Percentiles rank a stretch among this genome's conserved stretches.
These are phyloP conservation scores for Combretum micranthum DNA, from an alignment of 345 rosid genomes.

Conservation along the genomic window DNA sequence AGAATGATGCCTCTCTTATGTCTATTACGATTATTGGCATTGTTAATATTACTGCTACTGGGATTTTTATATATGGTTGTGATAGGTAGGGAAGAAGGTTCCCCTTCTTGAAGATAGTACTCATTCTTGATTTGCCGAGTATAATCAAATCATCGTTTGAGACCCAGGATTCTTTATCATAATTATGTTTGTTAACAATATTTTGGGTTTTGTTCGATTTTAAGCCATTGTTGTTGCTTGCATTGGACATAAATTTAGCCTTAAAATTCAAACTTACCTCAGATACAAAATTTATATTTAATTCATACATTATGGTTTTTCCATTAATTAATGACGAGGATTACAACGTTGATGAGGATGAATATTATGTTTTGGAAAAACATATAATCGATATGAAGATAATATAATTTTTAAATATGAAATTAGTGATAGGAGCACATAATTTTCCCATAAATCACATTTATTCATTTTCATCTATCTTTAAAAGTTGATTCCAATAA, in stretches of 20 bases:
- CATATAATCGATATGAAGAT: too few species aligned
- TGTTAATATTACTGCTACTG: slow-evolving; percentile 56
- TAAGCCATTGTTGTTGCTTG: slow-evolving; percentile 54
- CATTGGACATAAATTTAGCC: slow-evolving; percentile 78
- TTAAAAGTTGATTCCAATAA: too few species aligned
- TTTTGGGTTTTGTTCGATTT: background rate
- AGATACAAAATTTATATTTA: too few species aligned
- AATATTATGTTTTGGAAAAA: too few species aligned
- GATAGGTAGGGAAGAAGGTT: slow-evolving; percentile 83
- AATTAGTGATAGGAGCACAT: too few species aligned
- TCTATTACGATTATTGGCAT: slow-evolving; percentile 71
- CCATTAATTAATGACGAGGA: too few species aligned
- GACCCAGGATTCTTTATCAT: background rate
- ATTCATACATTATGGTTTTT: too few species aligned
- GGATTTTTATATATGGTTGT: slow-evolving; percentile 70
- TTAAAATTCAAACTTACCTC: too few species aligned
- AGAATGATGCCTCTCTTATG: slow-evolving; percentile 58
- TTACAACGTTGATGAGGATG: too few species aligned
- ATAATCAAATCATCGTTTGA: background rate
- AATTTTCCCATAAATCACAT: too few species aligned
- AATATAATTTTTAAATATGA: too few species aligned
- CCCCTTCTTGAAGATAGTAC: slow-evolving; percentile 76
- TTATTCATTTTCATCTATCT: too few species aligned
- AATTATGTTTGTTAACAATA: background rate
- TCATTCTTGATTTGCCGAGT: slow-evolving; percentile 84